A percentile compares a stretch with the other conserved stretches of the same genome.
These are phyloP conservation scores for Chlorella sp. DNA, from an alignment of 139 green algal genomes.

Conservation along the genomic window DNA sequence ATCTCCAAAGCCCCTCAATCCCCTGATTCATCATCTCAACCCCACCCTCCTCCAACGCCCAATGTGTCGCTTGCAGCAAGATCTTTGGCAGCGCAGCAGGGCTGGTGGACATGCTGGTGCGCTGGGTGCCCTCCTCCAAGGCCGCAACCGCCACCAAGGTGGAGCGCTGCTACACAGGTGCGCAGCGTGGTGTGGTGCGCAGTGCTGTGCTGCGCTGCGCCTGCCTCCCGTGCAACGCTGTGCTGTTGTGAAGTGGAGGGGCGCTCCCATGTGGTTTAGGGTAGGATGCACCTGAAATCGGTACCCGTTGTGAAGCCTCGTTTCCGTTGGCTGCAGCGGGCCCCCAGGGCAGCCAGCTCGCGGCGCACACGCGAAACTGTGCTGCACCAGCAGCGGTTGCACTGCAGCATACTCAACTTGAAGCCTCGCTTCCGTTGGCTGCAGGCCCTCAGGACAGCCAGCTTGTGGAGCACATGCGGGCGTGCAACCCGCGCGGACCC, in stretches of 20 bases:
- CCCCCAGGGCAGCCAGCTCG: conserved; percentile 65
- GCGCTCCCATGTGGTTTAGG: too few relatives aligned
- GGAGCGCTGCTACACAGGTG: conserved; percentile 77
- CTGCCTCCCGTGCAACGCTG: neutral
- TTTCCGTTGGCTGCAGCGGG: conserved; percentile 76
- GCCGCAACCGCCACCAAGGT: conserved; percentile 80
- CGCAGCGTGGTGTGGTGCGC: too few relatives aligned
- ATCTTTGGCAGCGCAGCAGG: conserved; percentile 57
- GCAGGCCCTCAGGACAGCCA: conserved; percentile 75
- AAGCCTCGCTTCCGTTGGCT: conserved; percentile 52
- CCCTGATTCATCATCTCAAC: neutral
- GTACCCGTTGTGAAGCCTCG: too few relatives aligned
- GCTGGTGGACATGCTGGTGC: conserved; percentile 93
- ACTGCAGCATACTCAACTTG: too few relatives aligned
- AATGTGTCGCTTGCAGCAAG: neutral
- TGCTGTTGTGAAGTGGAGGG: too few relatives aligned
- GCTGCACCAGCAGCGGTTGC: too few relatives aligned
- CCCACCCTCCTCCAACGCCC: neutral
- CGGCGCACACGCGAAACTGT: conserved; percentile 75
- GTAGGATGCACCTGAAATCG: too few relatives aligned
- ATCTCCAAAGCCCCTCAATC: neutral
- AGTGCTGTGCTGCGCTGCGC: neutral
- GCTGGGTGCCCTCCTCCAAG: conserved; percentile 80
- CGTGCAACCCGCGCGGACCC: conserved; percentile 85
- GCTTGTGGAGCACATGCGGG: conserved; percentile 72